These are phyloP conservation scores for Conticribra guillardii DNA, from an alignment of 108 stramenopile species.

Conservation along the genomic window DNA sequence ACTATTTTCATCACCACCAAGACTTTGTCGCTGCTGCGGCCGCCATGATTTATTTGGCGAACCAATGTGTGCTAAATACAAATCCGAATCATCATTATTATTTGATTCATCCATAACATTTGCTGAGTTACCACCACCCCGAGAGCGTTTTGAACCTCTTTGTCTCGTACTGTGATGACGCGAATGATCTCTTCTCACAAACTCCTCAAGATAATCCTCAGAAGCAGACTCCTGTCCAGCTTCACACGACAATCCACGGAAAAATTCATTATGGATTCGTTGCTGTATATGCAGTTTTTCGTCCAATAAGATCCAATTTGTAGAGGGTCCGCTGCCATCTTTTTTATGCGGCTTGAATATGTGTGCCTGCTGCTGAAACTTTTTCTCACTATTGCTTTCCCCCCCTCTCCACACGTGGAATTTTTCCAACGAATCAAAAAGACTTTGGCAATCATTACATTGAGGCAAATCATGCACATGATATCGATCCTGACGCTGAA, in stretches of 20 bases:
- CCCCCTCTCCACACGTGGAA: slow-evolving; percentile 40
- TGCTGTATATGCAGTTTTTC: slow-evolving; percentile 38
- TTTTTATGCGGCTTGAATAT: slow-evolving; percentile 51
- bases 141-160: not conserved
- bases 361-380: slow-evolving; percentile 38
- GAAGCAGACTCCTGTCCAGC: slow-evolving; percentile 16
- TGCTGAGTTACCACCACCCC: not conserved
- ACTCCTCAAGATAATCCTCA: slow-evolving; percentile 49
- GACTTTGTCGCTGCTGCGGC: not conserved
- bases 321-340: slow-evolving; percentile 44
- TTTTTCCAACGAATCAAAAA: slow-evolving; percentile 30
- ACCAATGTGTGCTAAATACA: slow-evolving; percentile 14
- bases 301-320: slow-evolving; percentile 50
- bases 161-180: slow-evolving; percentile 18
- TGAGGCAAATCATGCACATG: slow-evolving; percentile 44
- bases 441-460: slow-evolving; percentile 40
- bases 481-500: slow-evolving; percentile 54
- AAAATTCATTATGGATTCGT: slow-evolving; percentile 25
- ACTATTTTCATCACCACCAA: slow-evolving; percentile 3
- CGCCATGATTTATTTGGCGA: no score
- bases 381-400: slow-evolving; percentile 1
- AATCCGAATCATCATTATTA: slow-evolving; percentile 1
- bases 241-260: not conserved
- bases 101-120: not conserved
- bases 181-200: slow-evolving; percentile 37